Evolutionary conservation across 305 asterid genomes (phyloP), one percentile per base, ranked within the genome.

Genomic region (Euphrasia arctica): DNA sequence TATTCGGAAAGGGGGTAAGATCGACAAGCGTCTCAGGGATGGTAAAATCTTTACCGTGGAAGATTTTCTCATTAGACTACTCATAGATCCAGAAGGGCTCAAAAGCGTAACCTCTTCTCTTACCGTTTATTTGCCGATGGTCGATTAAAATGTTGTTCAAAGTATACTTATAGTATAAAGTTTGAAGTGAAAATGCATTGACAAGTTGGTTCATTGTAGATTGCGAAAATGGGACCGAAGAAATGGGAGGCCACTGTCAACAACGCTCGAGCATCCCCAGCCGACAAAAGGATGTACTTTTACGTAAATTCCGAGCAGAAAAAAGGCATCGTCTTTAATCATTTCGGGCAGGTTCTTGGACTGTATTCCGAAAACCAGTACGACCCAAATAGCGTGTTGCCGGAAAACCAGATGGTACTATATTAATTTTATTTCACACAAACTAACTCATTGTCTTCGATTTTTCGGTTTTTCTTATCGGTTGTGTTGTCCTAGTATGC

Each of bases 201-300:
- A 32, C 31, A 55, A 9, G 3, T 28, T 18, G 34, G 2, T 2
- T 58, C 34, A 2, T 50, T 59, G 65, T 63, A 83, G 89, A 71
- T 69, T 61, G 74, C 67, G 56, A 69, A 60, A 3, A 4, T 58
- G 70, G 75, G 58, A 59, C 13, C 58, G 5, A 74, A 61, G 73
- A 72, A 63, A 52, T 80, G 82, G 89, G 67, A 77, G 45, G 68
- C 25, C 13, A 72, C 73, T 0, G 52, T 80, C 29, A 50, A 50
- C 0, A 78, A 80, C 13, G 89, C 89, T 58, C 77, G 65, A 58
- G 76, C 71, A 28, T 70, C 80, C 66, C 15, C 27, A 29, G 12
- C 9, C 14, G 72, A 70, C 15, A 28, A 48, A 54, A 71, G 64
- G 61, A 52, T 66, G 69, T 78, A 77, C 49, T 76, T 70, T 59